Base-by-base conservation (phyloP, 225 moss, liverwort and hornwort genomes). In the Marchantia polymorpha region DNA sequence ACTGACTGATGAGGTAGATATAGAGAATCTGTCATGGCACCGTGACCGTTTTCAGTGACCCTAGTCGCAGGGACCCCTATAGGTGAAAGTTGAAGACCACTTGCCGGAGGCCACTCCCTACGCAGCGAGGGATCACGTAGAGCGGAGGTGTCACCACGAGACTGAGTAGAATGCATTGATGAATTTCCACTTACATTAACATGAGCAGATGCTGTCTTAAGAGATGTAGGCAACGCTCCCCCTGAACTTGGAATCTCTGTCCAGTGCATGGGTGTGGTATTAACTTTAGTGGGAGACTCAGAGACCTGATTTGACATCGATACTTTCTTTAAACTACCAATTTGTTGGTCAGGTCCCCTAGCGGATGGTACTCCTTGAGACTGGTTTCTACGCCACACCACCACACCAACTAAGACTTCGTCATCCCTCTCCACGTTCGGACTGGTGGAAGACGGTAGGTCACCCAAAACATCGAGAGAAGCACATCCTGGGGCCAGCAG, bases 321-420 rank as follows among this genome's bases (percentile, higher is more conserved):
- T 89, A 90, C 86, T 89, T 90, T 90, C 88, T 90, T 96, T 84
- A 90, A 54, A 90, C 86, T 91, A 94, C 83, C 88, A 86, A 84
- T 90, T 83, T 92, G 91, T 82, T 92, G 91, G 81, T 93, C 91
- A 88, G 91, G 85, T 79, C 81, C 89, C 83, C 89, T 89, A 91
- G 82, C 78, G 75, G 91, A 86, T 77, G 88, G 84, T 79, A 87
- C 64, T 76, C 91, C 86, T 80, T 81, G 84, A 75, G 81, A 80
- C 53, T 89, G 89, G 89, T 87, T 89, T 92, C 87, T 94, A 85
- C 96, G 96, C 96, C 96, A 94, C 83, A 96, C 96, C 85, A 96
- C 89, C 77, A 96, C 96, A 84, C 94, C 94, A 79, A 94, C 92
- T 86, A 92, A 86, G 81, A 89, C 85, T 88, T 91, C 91, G 15